Conservation (phyloP, 345 rosid genomes). For the Heritiera fomes region DNA sequence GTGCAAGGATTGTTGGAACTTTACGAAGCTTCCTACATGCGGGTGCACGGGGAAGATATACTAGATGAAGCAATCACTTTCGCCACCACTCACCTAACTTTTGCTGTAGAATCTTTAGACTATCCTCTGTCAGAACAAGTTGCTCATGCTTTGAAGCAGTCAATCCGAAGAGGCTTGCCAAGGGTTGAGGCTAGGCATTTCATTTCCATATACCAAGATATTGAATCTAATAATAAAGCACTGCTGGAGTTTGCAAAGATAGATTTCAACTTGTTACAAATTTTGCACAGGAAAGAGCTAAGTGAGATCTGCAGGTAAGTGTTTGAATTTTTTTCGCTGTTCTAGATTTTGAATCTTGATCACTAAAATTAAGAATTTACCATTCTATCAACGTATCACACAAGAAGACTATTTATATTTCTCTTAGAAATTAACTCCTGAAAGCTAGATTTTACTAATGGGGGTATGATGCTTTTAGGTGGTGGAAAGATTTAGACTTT, state of each 20-base stretch:
- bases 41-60: slow-evolving; percentile 26
- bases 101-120: background rate
- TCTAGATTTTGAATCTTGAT: background rate
- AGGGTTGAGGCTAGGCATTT: slow-evolving; percentile 30
- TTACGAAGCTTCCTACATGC: slow-evolving; percentile 35
- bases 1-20: slow-evolving; percentile 29
- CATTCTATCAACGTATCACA: too few relatives aligned
- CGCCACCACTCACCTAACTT: slow-evolving; percentile 15
- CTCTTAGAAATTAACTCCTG: too few relatives aligned
- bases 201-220: slow-evolving; percentile 21
- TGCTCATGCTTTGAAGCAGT: slow-evolving; percentile 14
- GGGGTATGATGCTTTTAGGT: slow-evolving; percentile 16
- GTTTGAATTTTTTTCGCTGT: background rate
- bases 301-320: slow-evolving; percentile 25
- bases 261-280: slow-evolving; percentile 37
- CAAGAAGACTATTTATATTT: too few relatives aligned
- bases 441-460: background rate
- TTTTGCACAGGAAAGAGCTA: slow-evolving; percentile 28
- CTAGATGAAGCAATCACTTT: slow-evolving; percentile 31
- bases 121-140: slow-evolving; percentile 17
- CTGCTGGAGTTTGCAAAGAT: slow-evolving; percentile 36
- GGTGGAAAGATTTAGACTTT: slow-evolving; percentile 36
- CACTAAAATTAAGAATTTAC: too few relatives aligned
- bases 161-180: slow-evolving; percentile 23
- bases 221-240: background rate